Percentiles rank a stretch among this genome's conserved stretches.
phyloP scores from a whole-genome alignment of 306 rosid species.

The Cucumis cinereus region DNA sequence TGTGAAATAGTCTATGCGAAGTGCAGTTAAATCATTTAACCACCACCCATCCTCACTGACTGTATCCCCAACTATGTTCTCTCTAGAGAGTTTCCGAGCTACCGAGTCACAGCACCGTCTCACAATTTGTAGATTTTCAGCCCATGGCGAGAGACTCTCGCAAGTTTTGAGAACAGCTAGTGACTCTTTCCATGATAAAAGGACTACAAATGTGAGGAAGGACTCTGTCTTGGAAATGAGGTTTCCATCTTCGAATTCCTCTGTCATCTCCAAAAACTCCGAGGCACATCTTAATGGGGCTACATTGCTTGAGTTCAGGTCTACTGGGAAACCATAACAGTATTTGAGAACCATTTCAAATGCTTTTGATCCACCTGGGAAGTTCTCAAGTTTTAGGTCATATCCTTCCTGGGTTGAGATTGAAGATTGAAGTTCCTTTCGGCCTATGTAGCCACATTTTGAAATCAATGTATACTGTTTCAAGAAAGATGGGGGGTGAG shows the following conservation, averaged over 20 bases:
- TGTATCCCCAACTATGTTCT: conserved; percentile 23
- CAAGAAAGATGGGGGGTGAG: conserved; percentile 17
- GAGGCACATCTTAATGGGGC: conserved; percentile 88
- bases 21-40: conserved; percentile 34
- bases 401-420: conserved; percentile 32
- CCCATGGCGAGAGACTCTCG: conserved; percentile 79
- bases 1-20: conserved; percentile 59
- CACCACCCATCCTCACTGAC: conserved; percentile 51
- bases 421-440: conserved; percentile 41
- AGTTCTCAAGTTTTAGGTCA: conserved; percentile 57
- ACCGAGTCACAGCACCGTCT: conserved; percentile 93
- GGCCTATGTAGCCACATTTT: conserved; percentile 75
- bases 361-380: conserved; percentile 75
- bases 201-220: conserved; percentile 83
- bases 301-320: conserved; percentile 50
- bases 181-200: conserved; percentile 85
- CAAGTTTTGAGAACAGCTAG: conserved; percentile 64
- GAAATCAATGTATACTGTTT: conserved; percentile 70
- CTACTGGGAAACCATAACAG: conserved; percentile 81
- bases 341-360: conserved; percentile 59
- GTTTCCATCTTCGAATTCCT: conserved; percentile 75
- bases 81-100: conserved; percentile 73
- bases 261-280: conserved; percentile 85
- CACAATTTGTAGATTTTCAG: conserved; percentile 81
- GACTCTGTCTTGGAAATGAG: conserved; percentile 76